Conservation (phyloP, 2,329 filamentous ascomycete genomes). For the Nakataea oryzae region DNA sequence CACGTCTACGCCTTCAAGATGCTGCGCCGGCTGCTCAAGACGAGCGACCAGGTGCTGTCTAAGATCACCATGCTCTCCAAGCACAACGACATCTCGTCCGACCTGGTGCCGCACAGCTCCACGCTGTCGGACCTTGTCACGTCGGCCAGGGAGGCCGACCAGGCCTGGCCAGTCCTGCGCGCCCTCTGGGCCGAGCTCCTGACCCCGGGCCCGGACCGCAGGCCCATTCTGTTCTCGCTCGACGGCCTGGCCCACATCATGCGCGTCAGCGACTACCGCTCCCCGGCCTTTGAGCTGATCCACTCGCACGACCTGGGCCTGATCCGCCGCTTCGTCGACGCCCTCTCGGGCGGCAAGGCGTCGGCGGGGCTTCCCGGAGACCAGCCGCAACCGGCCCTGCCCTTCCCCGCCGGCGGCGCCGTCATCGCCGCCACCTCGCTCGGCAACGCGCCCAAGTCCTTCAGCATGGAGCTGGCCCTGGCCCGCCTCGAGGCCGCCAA, state of each 20-base stretch:
- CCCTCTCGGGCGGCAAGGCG: constrained; percentile 36
- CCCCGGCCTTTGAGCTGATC: constrained; percentile 58
- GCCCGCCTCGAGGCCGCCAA: constrained; percentile 39
- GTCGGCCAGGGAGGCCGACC: constrained; percentile 63
- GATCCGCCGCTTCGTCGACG: constrained; percentile 62
- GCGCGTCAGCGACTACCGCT: constrained; percentile 65
- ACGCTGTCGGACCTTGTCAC: constrained; percentile 60
- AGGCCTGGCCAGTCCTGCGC: constrained; percentile 70
- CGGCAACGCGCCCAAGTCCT: constrained; percentile 56
- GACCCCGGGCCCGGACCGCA: constrained; percentile 29
- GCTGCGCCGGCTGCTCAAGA: constrained; percentile 59
- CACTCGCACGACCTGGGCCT: constrained; percentile 80
- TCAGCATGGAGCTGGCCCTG: constrained; percentile 60
- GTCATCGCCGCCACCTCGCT: constrained; percentile 65
- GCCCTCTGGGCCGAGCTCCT: constrained; percentile 73
- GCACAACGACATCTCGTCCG: constrained; percentile 31
- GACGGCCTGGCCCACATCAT: constrained; percentile 79
- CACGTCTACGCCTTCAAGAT: constrained; percentile 66
- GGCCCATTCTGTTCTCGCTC: constrained; percentile 60
- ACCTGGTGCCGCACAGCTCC: constrained; percentile 42
- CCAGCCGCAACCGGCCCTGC: constrained; percentile 37
- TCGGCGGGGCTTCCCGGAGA: constrained; percentile 14
- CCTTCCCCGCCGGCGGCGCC: constrained; percentile 63
- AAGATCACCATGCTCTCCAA: constrained; percentile 30
- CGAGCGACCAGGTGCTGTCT: constrained; percentile 53